These are phyloP conservation scores for Penicillium hesseltinei DNA, from an alignment of 2,329 filamentous ascomycete genomes.

Conservation along the genomic window DNA sequence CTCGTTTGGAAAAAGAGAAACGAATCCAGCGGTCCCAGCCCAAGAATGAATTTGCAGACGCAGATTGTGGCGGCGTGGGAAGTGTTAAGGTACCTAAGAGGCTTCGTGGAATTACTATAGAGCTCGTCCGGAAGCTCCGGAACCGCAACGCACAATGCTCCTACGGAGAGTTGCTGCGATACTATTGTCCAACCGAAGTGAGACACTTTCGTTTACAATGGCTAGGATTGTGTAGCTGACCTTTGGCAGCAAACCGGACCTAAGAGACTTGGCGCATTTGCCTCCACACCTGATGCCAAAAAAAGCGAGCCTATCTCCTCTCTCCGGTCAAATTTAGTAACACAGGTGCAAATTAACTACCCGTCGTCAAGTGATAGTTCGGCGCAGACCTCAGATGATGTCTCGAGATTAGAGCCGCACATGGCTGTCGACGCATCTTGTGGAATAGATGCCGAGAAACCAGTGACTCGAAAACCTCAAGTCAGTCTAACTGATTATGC, in stretches of 20 bases:
- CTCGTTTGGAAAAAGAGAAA: constrained; percentile 20
- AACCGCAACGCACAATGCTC: constrained; percentile 70
- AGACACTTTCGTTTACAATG: constrained; percentile 16
- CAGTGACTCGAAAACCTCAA: constrained; percentile 17
- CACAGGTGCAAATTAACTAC: constrained; percentile 22
- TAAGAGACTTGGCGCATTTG: constrained; percentile 20
- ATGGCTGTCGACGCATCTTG: background rate
- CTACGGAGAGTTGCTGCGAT: constrained; percentile 71
- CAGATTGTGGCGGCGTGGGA: constrained; percentile 5
- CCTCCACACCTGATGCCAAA: background rate
- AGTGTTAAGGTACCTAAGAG: constrained; percentile 40
- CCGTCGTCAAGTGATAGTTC: constrained; percentile 9
- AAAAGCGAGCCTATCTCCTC: constrained; percentile 13
- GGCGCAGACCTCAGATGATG: background rate
- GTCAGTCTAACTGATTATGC: constrained; percentile 63
- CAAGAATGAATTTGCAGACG: background rate
- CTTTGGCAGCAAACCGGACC: constrained; percentile 22
- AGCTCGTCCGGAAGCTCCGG: constrained; percentile 67
- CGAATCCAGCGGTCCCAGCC: background rate
- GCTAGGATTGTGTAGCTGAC: constrained; percentile 12
- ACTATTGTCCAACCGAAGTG: constrained; percentile 70
- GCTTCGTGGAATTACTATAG: constrained; percentile 61
- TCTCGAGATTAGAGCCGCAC: background rate
- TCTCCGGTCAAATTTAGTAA: constrained; percentile 21
- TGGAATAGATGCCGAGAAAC: constrained; percentile 5